Conservation (phyloP, 305 asterid species). For the Solanum hybrid region DNA sequence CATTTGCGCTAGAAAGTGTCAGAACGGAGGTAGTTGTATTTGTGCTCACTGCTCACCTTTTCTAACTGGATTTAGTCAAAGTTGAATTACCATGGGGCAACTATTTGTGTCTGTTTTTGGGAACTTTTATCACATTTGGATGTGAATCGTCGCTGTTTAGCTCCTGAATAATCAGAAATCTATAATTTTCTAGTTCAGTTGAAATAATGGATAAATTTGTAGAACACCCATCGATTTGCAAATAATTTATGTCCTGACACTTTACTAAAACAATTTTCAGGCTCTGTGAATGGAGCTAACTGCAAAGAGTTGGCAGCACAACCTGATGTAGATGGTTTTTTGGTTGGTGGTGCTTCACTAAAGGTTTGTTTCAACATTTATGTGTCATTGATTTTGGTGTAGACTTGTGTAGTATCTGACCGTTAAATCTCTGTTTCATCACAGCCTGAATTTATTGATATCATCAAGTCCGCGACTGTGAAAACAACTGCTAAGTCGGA, state of each 20-base stretch:
- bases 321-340: slow-evolving; percentile 32
- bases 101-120: background rate
- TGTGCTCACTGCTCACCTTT: background rate
- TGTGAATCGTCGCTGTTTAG: background rate
- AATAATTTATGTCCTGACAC: background rate
- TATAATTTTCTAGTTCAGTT: background rate
- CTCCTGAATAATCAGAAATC: background rate
- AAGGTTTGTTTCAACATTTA: slow-evolving; percentile 15
- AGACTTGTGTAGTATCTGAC: background rate
- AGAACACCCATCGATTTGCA: background rate
- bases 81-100: background rate
- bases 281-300: slow-evolving; percentile 36
- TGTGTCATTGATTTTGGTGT: background rate
- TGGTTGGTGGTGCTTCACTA: slow-evolving; percentile 37
- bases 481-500: slow-evolving; percentile 16
- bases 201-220: background rate
- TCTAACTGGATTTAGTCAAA: background rate
- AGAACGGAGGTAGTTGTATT: background rate
- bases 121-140: background rate
- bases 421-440: background rate
- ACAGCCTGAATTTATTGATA: slow-evolving; percentile 35
- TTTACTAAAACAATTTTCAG: slow-evolving; percentile 8
- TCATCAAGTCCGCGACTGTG: slow-evolving; percentile 23
- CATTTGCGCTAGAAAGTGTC: background rate
- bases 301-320: slow-evolving; percentile 34